phyloP scores from a whole-genome alignment of 176 grass and related monocot species.

The Pharus latifolius region DNA sequence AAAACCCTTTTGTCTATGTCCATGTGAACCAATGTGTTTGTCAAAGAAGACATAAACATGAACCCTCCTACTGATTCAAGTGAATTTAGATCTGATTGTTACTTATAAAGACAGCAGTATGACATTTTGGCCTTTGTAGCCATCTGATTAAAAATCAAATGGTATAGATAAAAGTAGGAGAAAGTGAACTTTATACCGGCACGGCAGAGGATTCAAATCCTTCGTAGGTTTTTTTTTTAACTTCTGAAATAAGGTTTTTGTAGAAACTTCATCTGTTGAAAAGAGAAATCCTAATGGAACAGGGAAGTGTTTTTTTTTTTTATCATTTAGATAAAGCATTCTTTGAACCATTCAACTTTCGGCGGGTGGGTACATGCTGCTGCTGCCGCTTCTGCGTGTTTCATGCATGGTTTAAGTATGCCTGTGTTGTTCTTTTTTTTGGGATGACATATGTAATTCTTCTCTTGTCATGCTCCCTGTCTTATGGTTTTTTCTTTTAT shows the following conservation, averaged over 20 bases:
- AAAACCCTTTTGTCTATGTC: not conserved
- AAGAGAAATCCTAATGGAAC: not conserved
- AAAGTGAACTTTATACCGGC: no score
- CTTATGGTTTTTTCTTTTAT: constrained; percentile 7
- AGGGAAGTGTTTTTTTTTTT: no score
- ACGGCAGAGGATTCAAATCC: no score
- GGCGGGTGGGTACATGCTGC: no score
- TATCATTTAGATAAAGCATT: constrained; percentile 7
- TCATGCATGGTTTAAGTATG: constrained; percentile 13
- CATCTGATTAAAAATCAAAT: no score
- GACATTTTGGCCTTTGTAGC: no score
- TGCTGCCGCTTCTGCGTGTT: not conserved
- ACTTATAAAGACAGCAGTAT: no score
- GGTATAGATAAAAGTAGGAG: no score
- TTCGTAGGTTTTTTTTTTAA: no score
- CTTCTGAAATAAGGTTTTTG: no score
- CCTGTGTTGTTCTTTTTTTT: no score
- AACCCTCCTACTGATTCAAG: not conserved
- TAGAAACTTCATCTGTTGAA: not conserved
- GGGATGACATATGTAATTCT: not conserved
- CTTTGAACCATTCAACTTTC: constrained; percentile 28
- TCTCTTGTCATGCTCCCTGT: constrained; percentile 31
- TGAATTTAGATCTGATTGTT: no score
- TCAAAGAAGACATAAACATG: not conserved
- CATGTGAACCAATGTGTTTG: not conserved